Conservation (phyloP, 768 basidiomycete species). For the Cytidiella melzeri region DNA sequence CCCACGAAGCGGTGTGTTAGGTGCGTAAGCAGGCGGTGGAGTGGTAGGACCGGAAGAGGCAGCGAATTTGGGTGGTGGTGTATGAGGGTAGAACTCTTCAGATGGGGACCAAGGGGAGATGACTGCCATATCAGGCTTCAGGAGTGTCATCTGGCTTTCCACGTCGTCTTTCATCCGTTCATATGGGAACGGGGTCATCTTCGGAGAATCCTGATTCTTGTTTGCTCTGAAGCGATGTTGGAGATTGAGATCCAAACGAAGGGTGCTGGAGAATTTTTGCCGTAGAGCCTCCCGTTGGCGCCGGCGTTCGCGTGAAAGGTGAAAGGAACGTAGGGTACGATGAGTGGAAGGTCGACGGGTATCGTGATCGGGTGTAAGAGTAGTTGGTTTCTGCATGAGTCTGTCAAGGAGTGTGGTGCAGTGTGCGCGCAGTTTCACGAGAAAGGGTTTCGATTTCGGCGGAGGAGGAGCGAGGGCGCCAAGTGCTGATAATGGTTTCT, state of each 20-base stretch:
- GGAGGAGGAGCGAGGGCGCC: constrained; percentile 6
- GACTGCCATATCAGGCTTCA: constrained; percentile 14
- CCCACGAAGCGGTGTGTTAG: constrained; percentile 16
- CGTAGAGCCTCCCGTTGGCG: constrained; percentile 12
- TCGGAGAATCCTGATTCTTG: not conserved
- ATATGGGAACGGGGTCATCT: constrained; percentile 2
- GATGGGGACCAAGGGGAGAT: constrained; percentile 22
- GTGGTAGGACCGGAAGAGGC: constrained; percentile 13
- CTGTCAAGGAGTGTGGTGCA: constrained; percentile 11
- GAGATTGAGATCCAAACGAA: constrained; percentile 17
- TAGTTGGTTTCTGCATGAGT: not conserved
- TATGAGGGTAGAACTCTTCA: constrained; percentile 17
- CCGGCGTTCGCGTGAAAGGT: constrained; percentile 8
- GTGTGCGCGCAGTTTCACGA: constrained; percentile 8
- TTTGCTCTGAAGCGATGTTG: constrained; percentile 4
- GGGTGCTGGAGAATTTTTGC: constrained; percentile 8
- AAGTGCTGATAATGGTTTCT: not conserved
- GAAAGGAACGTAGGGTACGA: constrained; percentile 10
- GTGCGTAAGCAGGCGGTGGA: constrained; percentile 20
- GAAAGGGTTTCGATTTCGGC: constrained; percentile 8
- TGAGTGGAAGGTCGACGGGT: not conserved
- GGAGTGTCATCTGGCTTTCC: not conserved
- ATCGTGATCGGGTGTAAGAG: not conserved
- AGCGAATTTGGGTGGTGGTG: constrained; percentile 8
- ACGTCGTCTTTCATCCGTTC: constrained; percentile 3